Base-by-base conservation (phyloP, 345 rosid genomes). In the Psidium friedrichsthalianum region DNA sequence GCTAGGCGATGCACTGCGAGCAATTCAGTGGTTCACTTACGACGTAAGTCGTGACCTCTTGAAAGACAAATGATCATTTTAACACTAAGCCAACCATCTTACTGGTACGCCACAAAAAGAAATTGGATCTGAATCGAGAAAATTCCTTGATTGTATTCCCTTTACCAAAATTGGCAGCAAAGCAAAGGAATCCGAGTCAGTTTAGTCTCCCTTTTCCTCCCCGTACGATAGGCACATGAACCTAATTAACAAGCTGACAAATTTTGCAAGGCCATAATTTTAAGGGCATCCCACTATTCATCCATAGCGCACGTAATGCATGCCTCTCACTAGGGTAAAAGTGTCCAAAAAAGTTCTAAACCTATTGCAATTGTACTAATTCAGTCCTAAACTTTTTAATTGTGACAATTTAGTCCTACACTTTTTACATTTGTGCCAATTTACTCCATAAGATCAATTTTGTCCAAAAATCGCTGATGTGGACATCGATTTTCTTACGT, bases 1-100 rank as follows among this genome's bases (percentile, higher is more conserved):
- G 3, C 20, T 15, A 29, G 10, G 78, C 2, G 4, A 69, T 2
- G 0, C 12, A 8, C 0, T 8, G 9, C 13, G 1, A 32, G 44
- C 1, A 64, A 32, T 64, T 64, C 3, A 64, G 0, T 7, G 10
- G 3, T 64, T 64, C 6, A 5, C 24, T 36, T 44, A 69, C 5
- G 47, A 32, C 12, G 1, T 8, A 14, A 69, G 18, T 69, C 0
- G 3, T 32, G 6, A 16, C 12, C 22, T 64, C 3, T 64, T 18
- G 12, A 69, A 32, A 32, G 44, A 69, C 0, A 11, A 24, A 18
- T 32, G 24, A 29, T 44, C 3, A 9, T 69, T 69, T 32, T 32
- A 32, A 20, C 24, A 2, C 36, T 1, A 16, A 69, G 24, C 78
- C 24, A 32, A 69, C 42, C 47, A 32, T 6, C 40, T 69, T 32